Evolutionary conservation across 257 asterid genomes (phyloP).

Genomic region (Mitragyna speciosa): DNA sequence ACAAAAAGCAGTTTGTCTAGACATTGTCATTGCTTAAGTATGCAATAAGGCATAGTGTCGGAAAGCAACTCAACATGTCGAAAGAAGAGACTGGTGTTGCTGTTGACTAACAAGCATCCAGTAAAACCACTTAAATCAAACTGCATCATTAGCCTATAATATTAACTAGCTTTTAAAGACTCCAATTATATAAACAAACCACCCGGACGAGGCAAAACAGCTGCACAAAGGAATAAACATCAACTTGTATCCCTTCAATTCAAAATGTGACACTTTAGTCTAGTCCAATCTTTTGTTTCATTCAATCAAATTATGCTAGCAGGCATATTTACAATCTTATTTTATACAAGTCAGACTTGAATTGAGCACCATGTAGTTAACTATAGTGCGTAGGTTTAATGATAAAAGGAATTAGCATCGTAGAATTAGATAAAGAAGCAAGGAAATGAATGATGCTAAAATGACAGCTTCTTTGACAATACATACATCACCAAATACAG

Average conservation of each 20-base stretch:
- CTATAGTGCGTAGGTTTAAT: neutral
- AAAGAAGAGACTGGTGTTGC: neutral
- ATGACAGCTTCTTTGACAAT: neutral
- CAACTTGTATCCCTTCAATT: neutral
- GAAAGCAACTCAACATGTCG: neutral
- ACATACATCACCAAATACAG: conserved; percentile 91
- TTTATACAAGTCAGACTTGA: too few relatives aligned
- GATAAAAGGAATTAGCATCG: neutral
- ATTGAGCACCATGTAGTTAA: neutral
- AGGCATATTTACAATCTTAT: neutral
- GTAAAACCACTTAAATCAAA: neutral
- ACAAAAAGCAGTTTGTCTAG: neutral
- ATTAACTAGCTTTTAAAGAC: neutral
- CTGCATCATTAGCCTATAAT: neutral
- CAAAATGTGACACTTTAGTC: neutral
- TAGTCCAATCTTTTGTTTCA: neutral
- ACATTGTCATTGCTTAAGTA: neutral
- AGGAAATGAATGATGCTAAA: conserved; percentile 1
- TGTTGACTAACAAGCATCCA: neutral
- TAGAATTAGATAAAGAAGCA: conserved; percentile 1
- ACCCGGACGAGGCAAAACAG: too few relatives aligned
- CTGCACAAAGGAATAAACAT: neutral
- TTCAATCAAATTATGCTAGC: neutral
- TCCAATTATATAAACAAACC: neutral
- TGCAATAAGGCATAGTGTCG: neutral